These are phyloP conservation scores for Hericium rajendrae DNA, from an alignment of 768 basidiomycete genomes.

Conservation along the genomic window DNA sequence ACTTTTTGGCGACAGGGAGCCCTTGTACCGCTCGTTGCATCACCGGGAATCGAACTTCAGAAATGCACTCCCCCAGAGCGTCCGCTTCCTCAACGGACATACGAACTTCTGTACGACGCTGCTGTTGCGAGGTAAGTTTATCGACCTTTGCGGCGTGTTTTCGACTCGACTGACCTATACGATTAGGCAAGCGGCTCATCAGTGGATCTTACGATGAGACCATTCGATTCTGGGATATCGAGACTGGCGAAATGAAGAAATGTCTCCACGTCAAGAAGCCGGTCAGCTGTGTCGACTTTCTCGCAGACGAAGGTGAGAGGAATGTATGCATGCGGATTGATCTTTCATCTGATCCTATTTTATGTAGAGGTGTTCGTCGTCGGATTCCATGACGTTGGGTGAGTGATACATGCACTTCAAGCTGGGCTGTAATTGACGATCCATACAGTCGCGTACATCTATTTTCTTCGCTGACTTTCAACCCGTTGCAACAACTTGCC, in stretches of 20 bases:
- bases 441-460: conserved; percentile 68
- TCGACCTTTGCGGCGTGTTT: neutral
- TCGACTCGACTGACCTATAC: neutral
- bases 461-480: conserved; percentile 78
- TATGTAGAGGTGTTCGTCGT: conserved; percentile 76
- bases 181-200: conserved; percentile 62
- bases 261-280: conserved; percentile 81
- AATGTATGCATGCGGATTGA: neutral
- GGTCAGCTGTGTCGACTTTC: conserved; percentile 82
- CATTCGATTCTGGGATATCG: conserved; percentile 87
- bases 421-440: neutral
- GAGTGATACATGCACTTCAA: conserved; percentile 16
- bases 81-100: conserved; percentile 75
- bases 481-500: conserved; percentile 72
- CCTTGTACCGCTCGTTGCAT: conserved; percentile 71
- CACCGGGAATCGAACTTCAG: conserved; percentile 82
- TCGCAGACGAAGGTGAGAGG: conserved; percentile 62
- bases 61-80: conserved; percentile 61
- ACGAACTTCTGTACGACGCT: conserved; percentile 84
- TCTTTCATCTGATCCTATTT: neutral
- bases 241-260: conserved; percentile 55
- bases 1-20: conserved; percentile 31
- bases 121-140: conserved; percentile 40
- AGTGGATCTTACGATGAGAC: conserved; percentile 90
- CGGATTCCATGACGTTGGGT: conserved; percentile 91